These are phyloP conservation scores for Podospora tetraspora DNA, from an alignment of 495 filamentous ascomycete genomes.

Conservation along the genomic window DNA sequence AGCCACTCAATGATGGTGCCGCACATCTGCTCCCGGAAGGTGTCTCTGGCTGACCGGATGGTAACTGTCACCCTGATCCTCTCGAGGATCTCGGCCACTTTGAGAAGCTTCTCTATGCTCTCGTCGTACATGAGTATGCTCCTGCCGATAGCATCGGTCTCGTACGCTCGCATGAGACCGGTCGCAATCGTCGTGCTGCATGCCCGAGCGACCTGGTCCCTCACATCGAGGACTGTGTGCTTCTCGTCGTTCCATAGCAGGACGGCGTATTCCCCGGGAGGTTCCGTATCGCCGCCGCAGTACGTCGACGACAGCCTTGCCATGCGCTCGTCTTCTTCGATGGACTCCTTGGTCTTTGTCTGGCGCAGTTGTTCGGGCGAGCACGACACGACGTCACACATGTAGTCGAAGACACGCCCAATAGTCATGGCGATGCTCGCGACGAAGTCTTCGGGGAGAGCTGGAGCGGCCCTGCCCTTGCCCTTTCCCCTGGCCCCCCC, in stretches of 20 bases:
- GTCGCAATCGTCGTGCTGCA: conserved; percentile 67
- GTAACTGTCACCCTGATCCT: conserved; percentile 95
- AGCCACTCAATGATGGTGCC: conserved; percentile 98
- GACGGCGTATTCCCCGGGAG: conserved; percentile 70
- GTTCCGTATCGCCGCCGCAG: conserved; percentile 54
- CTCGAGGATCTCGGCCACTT: conserved; percentile 77
- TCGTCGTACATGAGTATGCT: conserved; percentile 72
- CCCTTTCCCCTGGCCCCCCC: conserved; percentile 56
- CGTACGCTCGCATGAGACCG: conserved; percentile 69
- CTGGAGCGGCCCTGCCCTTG: conserved; percentile 55
- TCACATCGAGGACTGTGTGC: conserved; percentile 88
- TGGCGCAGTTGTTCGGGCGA: conserved; percentile 91
- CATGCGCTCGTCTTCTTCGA: conserved; percentile 71
- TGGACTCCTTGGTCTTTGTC: conserved; percentile 71
- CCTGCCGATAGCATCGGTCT: conserved; percentile 81
- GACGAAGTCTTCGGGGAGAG: conserved; percentile 66
- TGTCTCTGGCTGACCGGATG: conserved; percentile 87
- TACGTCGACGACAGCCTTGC: conserved; percentile 72
- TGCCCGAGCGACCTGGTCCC: conserved; percentile 81
- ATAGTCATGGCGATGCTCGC: conserved; percentile 77
- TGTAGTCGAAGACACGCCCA: conserved; percentile 78
- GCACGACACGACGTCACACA: conserved; percentile 95
- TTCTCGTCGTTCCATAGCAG: conserved; percentile 98
- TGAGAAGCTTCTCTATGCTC: conserved; percentile 65
- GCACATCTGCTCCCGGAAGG: conserved; percentile 96